Evolutionary conservation across 2,329 filamentous ascomycete genomes (phyloP), one percentile per base, ranked within the genome.

Genomic region (Aspergillus sp.): DNA sequence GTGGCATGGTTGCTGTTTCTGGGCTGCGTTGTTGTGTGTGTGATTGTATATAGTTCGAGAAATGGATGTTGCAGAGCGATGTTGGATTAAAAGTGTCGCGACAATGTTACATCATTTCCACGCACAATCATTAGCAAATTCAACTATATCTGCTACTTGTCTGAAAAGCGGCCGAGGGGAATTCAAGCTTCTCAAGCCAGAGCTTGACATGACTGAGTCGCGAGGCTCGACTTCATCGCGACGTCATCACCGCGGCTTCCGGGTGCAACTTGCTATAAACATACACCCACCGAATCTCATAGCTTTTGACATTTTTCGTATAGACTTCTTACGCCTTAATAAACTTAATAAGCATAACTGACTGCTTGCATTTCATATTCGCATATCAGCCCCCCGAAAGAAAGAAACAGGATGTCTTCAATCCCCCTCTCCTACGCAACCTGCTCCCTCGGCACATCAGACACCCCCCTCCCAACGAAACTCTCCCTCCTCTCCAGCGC

Each of bases 401-500:
- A 22, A 48, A 22, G 23, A 31, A 38, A 15, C 23, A 17, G 4
- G 7, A 15, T 19, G 17, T 46, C 55, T 11, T 45, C 19, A 56
- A 70, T 23, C 74, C 80, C 47, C 74, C 76, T 25, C 69, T 77
- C 78, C 57, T 81, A 76, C 57, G 79, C 80, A 9, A 76, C 77
- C 30, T 81, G 79, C 67, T 81, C 78, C 11, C 77, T 81, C 43
- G 78, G 78, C 19, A 70, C 69, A 55, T 64, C 70, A 9, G 69
- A 68, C 30, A 72, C 79, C 63, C 72, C 72, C 0, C 71, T 82
- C 4, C 73, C 75, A 1, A 66, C 66, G 11, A 80, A 77, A 55
- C 75, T 81, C 7, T 65, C 78, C 43, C 79, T 81, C 34, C 67
- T 73, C 23, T n/a, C 8, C 31, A 60, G 68, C 43, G 77, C 79